Conservation (phyloP, 2,329 filamentous ascomycete genomes). For the Didymella segeticola region DNA sequence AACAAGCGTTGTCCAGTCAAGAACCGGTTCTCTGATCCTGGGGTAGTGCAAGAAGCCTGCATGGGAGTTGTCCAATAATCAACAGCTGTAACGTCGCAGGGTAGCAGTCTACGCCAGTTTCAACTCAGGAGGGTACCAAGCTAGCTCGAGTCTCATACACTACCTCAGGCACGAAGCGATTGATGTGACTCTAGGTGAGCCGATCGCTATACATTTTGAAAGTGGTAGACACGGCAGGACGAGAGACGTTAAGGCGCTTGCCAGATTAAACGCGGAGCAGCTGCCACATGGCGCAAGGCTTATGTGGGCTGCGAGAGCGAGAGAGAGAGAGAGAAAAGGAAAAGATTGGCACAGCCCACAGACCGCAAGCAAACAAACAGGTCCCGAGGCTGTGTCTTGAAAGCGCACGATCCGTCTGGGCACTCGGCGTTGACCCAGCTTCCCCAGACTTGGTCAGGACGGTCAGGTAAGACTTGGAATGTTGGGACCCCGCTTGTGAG, state of each 20-base stretch:
- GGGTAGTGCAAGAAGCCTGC: slow-evolving; percentile 31
- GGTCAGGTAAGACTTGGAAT: no score
- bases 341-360: slow-evolving; percentile 2
- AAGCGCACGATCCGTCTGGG: slow-evolving; percentile 21
- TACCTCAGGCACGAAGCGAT: not conserved
- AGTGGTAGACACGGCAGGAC: not conserved
- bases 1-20: slow-evolving; percentile 25
- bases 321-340: not conserved
- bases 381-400: slow-evolving; percentile 12
- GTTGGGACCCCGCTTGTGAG: not conserved
- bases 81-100: slow-evolving; percentile 1
- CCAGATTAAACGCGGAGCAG: slow-evolving; percentile 11
- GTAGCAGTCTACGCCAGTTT: no score
- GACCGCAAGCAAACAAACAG: no score
- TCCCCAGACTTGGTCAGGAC: no score
- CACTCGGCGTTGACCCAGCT: slow-evolving; percentile 19
- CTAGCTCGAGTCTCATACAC: no score
- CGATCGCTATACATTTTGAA: not conserved
- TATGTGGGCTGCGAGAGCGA: not conserved
- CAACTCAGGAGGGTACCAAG: no score
- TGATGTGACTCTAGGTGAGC: not conserved
- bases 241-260: slow-evolving; percentile 1
- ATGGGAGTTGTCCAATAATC: not conserved
- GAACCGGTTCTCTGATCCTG: slow-evolving; percentile 26
- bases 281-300: slow-evolving; percentile 13